Conservation (phyloP, 495 filamentous ascomycete genomes). For the Aspergillus leporis region DNA sequence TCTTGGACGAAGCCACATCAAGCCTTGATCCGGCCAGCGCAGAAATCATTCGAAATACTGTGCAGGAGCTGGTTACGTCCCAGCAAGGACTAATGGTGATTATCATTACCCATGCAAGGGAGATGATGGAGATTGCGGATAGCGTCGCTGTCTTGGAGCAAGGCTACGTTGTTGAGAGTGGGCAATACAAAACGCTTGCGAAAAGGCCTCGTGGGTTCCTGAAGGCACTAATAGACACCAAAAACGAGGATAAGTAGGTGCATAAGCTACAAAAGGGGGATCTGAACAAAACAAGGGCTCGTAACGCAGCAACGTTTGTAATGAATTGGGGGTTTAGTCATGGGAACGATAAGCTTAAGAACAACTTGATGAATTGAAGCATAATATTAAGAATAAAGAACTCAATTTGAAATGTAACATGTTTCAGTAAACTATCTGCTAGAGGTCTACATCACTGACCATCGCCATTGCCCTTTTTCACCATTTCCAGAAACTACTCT, state of each 20-base stretch:
- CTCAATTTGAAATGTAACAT: too few relatives aligned
- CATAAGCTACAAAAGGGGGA: background rate
- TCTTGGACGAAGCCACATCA: constrained; percentile 88
- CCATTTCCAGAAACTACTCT: background rate
- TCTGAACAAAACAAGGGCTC: background rate
- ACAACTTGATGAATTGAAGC: too few relatives aligned
- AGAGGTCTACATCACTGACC: too few relatives aligned
- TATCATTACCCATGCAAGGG: constrained; percentile 73
- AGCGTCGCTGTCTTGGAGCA: constrained; percentile 68
- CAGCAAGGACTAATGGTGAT: constrained; percentile 51
- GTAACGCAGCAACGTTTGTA: background rate
- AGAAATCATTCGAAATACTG: constrained; percentile 61
- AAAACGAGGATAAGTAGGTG: background rate
- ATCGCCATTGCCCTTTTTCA: background rate
- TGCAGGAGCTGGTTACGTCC: constrained; percentile 46
- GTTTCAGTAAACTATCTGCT: too few relatives aligned
- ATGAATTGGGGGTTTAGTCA: too few relatives aligned
- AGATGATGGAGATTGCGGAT: constrained; percentile 83
- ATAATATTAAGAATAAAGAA: too few relatives aligned
- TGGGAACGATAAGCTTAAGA: too few relatives aligned
- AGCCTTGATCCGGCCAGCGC: constrained; percentile 74
- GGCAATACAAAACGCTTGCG: constrained; percentile 57
- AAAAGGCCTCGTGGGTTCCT: constrained; percentile 40
- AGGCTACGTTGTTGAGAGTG: constrained; percentile 66
- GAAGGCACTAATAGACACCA: constrained; percentile 30